These are phyloP conservation scores for Podospora anserina DNA, from an alignment of 495 filamentous ascomycete genomes.

Conservation along the genomic window DNA sequence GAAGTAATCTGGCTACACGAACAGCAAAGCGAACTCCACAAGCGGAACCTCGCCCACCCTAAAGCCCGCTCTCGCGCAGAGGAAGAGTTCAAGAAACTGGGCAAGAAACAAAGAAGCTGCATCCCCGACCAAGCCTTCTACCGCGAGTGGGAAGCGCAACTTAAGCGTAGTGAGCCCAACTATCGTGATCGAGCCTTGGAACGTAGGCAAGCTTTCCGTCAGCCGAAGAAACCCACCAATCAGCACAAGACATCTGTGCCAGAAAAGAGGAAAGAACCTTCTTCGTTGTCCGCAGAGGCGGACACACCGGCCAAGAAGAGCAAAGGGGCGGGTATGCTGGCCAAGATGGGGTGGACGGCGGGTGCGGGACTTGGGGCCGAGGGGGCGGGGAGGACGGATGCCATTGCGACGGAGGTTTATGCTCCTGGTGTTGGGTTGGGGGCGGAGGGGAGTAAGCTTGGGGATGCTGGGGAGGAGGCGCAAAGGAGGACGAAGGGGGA, in stretches of 20 bases:
- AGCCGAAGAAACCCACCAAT: slow-evolving; percentile 47
- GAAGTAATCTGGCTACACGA: slow-evolving; percentile 74
- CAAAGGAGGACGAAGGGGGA: slow-evolving; percentile 65
- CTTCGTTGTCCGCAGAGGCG: slow-evolving; percentile 10
- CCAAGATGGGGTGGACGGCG: slow-evolving; percentile 87
- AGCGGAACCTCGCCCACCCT: slow-evolving; percentile 62
- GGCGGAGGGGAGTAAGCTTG: slow-evolving; percentile 76
- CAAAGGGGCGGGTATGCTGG: slow-evolving; percentile 80
- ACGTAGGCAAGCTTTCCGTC: slow-evolving; percentile 71
- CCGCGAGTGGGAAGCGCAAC: slow-evolving; percentile 25
- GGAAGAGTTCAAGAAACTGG: slow-evolving; percentile 57
- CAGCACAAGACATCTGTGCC: slow-evolving; percentile 4
- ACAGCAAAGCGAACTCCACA: slow-evolving; percentile 70
- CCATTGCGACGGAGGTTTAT: slow-evolving; percentile 76
- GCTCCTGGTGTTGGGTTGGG: slow-evolving; percentile 81
- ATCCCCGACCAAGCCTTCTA: slow-evolving; percentile 34
- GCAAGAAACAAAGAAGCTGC: slow-evolving; percentile 52
- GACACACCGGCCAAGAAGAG: slow-evolving; percentile 48
- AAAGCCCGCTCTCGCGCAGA: slow-evolving; percentile 50
- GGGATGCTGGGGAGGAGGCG: slow-evolving; percentile 80
- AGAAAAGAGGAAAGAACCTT: slow-evolving; percentile 32
- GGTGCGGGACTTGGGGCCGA: slow-evolving; percentile 78
- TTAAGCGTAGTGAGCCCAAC: slow-evolving; percentile 36
- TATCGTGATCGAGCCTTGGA: slow-evolving; percentile 86
- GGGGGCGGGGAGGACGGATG: slow-evolving; percentile 71